Evolutionary conservation across 768 basidiomycete species (phyloP), one percentile per base, ranked within the genome.

Genomic region (Phlebiopsis gigantea): DNA sequence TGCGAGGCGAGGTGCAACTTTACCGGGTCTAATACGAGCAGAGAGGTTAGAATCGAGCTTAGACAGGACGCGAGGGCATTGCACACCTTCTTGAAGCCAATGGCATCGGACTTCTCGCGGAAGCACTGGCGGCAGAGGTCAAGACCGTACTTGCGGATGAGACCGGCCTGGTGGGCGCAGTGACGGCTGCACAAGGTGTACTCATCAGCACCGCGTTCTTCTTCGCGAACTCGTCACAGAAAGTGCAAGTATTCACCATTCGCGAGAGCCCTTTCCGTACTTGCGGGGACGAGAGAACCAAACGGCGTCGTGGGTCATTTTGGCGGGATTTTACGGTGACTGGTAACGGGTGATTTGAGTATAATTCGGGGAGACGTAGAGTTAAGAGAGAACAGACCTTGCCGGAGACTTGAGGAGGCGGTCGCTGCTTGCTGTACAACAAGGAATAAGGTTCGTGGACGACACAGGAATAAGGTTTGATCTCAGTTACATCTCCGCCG

Each of bases 51-150:
- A 5, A 14, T 29, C 12, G 9, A 8, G 46, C 5, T 22, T 19
- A 9, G 17, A 10, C 22, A 30, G 14, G 30, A 22, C 25, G 47
- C 21, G 25, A 53, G 25, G 44, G n/a, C n/a, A 42, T 19, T 55
- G 62, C 79, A 63, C 63, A 95, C 94, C 90, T 97, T 97, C 71
- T 81, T 78, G 80, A 97, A 97, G 59, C 94, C 94, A 66, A 97
- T 97, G 59, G 89, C 87, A 65, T 86, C 82, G 52, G 92, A 81
- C 78, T 93, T 94, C 79, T 97, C 94, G 66, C 94, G 90, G 89
- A 96, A 97, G 77, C 94, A 97, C 75, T 97, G 94, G 75, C 94
- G 90, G 78, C 94, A 97, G 66, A 97, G 88, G 78, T 96, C 93
- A 64, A 96, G 85, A 57, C 94, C 93, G 75, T 96, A 94, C 77